These are phyloP conservation scores for Gilbertella persicaria DNA, from an alignment of 371 early-diverging fungal species.

Conservation along the genomic window DNA sequence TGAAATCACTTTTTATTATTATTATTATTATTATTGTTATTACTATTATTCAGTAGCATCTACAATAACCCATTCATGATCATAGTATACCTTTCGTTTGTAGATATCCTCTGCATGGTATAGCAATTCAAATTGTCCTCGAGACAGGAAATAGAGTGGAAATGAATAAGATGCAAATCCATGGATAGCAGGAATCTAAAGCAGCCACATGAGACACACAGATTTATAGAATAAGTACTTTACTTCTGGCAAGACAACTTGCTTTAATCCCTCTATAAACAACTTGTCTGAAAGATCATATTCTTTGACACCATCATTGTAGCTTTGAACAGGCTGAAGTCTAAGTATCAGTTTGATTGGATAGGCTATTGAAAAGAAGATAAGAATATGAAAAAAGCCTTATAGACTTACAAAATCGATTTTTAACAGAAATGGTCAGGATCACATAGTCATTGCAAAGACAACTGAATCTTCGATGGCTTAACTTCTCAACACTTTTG, in stretches of 20 bases:
- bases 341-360: constrained; percentile 59
- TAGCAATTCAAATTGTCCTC: constrained; percentile 63
- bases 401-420: constrained; percentile 41
- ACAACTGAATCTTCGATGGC: constrained; percentile 50
- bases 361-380: constrained; percentile 25
- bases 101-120: constrained; percentile 71
- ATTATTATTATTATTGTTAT: not conserved
- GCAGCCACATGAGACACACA: not conserved
- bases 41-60: constrained; percentile 11
- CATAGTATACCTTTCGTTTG: constrained; percentile 58
- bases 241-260: constrained; percentile 62
- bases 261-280: constrained; percentile 60
- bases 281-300: constrained; percentile 58
- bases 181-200: constrained; percentile 29
- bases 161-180: constrained; percentile 22
- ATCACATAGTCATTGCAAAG: constrained; percentile 52
- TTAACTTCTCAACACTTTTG: constrained; percentile 18
- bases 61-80: constrained; percentile 53
- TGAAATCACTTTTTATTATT: no score
- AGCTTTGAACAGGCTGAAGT: constrained; percentile 66
- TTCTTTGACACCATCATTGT: constrained; percentile 61
- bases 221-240: not conserved
- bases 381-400: not conserved
- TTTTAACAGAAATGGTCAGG: constrained; percentile 53
- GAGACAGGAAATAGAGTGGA: constrained; percentile 63